phyloP scores from a whole-genome alignment of 2,329 filamentous ascomycete species.

The Huntiella abstrusa region DNA sequence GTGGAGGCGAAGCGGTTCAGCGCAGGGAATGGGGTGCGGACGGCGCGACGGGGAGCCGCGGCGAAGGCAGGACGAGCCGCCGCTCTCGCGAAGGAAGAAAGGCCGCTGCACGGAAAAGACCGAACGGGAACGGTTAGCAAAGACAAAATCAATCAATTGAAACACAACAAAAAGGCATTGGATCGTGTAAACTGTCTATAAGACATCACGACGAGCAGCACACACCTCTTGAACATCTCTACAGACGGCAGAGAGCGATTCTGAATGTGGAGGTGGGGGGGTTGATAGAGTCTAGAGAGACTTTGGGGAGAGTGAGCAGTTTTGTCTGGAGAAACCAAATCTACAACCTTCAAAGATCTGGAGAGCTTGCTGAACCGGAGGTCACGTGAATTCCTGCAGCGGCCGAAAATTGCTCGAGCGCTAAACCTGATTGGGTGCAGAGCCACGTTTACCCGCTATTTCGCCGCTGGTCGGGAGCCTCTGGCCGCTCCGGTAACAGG shows the following conservation, averaged over 20 bases:
- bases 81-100: conserved; percentile 45
- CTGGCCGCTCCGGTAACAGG: conserved; percentile 10
- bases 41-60: conserved; percentile 36
- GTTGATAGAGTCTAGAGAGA: conserved; percentile 26
- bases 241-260: conserved; percentile 48
- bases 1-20: conserved; percentile 42
- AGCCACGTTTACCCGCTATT: conserved; percentile 12
- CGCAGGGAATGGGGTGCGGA: conserved; percentile 34
- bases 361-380: conserved; percentile 10
- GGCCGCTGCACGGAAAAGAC: conserved; percentile 33
- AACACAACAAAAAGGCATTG: conserved; percentile 24
- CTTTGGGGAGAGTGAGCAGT: conserved; percentile 29
- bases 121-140: conserved; percentile 12
- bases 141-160: conserved; percentile 24
- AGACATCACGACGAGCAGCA: conserved; percentile 18
- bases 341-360: conserved; percentile 11
- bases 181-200: conserved; percentile 14
- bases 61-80: conserved; percentile 42
- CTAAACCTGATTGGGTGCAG: conserved; percentile 12
- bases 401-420: conserved; percentile 13
- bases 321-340: conserved; percentile 21
- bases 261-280: conserved; percentile 38
- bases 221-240: conserved; percentile 74
- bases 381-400: conserved; percentile 12
- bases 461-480: conserved; percentile 13